Evolutionary conservation across 2,329 filamentous ascomycete genomes (phyloP).

Genomic region (Cadophora gregata): DNA sequence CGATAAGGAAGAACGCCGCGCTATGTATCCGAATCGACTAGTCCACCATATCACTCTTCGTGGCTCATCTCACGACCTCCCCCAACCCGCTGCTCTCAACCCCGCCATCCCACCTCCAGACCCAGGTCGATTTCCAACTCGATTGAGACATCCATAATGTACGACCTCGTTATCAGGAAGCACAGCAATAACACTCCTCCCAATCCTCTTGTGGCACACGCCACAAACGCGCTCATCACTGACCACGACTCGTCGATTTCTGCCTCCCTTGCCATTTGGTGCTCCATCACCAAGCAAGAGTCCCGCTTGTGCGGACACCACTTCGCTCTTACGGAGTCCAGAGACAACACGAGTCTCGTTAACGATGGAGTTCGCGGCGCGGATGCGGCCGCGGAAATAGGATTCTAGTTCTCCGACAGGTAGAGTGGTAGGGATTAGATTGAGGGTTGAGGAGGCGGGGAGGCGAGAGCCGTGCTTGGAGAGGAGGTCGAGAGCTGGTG

Average conservation of each 20-base stretch:
- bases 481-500: conserved; percentile 84
- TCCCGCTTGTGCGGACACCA: conserved; percentile 76
- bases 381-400: conserved; percentile 91
- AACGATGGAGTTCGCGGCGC: conserved; percentile 80
- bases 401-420: conserved; percentile 81
- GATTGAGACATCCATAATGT: conserved; percentile 78
- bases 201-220: conserved; percentile 91
- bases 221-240: conserved; percentile 88
- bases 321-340: conserved; percentile 77
- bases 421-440: conserved; percentile 81
- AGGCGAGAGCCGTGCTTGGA: conserved; percentile 91
- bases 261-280: conserved; percentile 57
- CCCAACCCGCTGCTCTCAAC: conserved; percentile 35
- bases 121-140: conserved; percentile 55
- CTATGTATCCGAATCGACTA: conserved; percentile 36
- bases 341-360: conserved; percentile 82
- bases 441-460: conserved; percentile 83
- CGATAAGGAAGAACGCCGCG: conserved; percentile 34
- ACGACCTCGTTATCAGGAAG: conserved; percentile 83
- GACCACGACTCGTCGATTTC: conserved; percentile 76
- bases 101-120: conserved; percentile 38
- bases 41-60: background rate
- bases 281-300: conserved; percentile 74
- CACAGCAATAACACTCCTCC: conserved; percentile 88
- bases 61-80: conserved; percentile 17